These are phyloP conservation scores for Lentinula detonsa DNA, from an alignment of 768 basidiomycete species.

Conservation along the genomic window DNA sequence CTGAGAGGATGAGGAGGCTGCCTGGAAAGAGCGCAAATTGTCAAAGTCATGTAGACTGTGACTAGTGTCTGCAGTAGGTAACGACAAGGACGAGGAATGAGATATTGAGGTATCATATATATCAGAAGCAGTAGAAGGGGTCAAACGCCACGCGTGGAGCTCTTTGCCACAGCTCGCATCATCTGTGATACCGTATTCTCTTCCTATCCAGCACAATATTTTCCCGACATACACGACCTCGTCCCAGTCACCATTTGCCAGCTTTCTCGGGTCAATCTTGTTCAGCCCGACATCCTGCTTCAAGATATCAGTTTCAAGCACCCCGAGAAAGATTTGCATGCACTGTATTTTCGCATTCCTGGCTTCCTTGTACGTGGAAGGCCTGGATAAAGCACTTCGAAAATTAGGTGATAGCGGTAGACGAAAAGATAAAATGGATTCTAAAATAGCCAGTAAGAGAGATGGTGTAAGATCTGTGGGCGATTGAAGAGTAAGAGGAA, in stretches of 20 bases:
- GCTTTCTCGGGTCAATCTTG: slow-evolving; percentile 54
- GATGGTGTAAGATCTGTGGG: slow-evolving; percentile 66
- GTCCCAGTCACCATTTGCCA: slow-evolving; percentile 60
- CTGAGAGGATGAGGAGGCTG: slow-evolving; percentile 8
- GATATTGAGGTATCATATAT: slow-evolving; percentile 24
- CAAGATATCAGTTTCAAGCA: slow-evolving; percentile 63
- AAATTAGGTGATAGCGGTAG: slow-evolving; percentile 37
- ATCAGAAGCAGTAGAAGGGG: slow-evolving; percentile 17
- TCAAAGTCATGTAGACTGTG: background rate
- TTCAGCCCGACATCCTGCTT: slow-evolving; percentile 56
- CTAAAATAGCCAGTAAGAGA: slow-evolving; percentile 64
- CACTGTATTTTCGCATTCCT: slow-evolving; percentile 44
- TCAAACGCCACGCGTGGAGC: slow-evolving; percentile 7
- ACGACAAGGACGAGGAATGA: slow-evolving; percentile 23
- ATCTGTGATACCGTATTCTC: slow-evolving; percentile 9
- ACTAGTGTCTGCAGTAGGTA: slow-evolving; percentile 11
- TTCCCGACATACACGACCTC: slow-evolving; percentile 64
- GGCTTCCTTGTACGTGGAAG: slow-evolving; percentile 29
- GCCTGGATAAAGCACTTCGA: slow-evolving; percentile 10
- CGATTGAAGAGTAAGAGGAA: slow-evolving; percentile 42
- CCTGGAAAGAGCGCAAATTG: background rate
- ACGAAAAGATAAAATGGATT: slow-evolving; percentile 48
- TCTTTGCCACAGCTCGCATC: background rate
- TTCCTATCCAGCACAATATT: slow-evolving; percentile 66
- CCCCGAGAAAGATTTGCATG: slow-evolving; percentile 72